Base-by-base conservation (phyloP, 228 moss, liverwort and hornwort genomes). In the Sphagnum fallax region DNA sequence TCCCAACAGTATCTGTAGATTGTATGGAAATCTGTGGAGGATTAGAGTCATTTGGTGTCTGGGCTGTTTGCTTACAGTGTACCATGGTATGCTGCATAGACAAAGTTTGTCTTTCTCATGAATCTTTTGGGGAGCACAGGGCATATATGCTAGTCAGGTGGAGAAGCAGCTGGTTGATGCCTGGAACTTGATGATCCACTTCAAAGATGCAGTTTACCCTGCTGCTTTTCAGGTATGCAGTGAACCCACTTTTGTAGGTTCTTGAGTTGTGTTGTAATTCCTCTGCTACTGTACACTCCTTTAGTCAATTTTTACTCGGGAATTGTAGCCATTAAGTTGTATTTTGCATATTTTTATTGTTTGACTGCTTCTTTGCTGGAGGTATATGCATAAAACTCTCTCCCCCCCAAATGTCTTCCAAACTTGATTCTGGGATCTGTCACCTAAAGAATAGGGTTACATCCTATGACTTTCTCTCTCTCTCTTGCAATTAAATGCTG, bases 131-230 rank as follows among this genome's bases (percentile, higher is more conserved):
- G 4, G 15, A 67, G 51, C 72, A 48, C 84, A 98, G 98, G 98
- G 89, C 73, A 75, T 86, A 47, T 89, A 92, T 70, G 82, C 75
- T 53, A 92, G 89, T 63, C 90, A 90, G 81, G 86, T 98, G 50
- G 94, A 98, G 75, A 66, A 73, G 73, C 86, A 81, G 51, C 62
- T 98, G 32, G 71, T 89, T 77, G 98, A 98, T 69, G 89, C 86
- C 66, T 98, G 98, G 98, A 85, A 79, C 10, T 90, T 92, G 87
- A 88, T 98, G 94, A 78, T 71, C 59, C 81, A 77, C 73, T 92
- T 98, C 62, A 98, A 98, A 81, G 98, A 98, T 65, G 90, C 90
- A 63, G 94, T 98, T 8, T 89, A 87, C 73, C 76, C 92, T 60
- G 82, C 92, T 69, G 98, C 94, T 66, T 92, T 83, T 72, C 91